Percentiles rank a stretch among this genome's conserved stretches.
Evolutionary conservation across 768 basidiomycete species (phyloP).

Genomic region (Trametes punicea): DNA sequence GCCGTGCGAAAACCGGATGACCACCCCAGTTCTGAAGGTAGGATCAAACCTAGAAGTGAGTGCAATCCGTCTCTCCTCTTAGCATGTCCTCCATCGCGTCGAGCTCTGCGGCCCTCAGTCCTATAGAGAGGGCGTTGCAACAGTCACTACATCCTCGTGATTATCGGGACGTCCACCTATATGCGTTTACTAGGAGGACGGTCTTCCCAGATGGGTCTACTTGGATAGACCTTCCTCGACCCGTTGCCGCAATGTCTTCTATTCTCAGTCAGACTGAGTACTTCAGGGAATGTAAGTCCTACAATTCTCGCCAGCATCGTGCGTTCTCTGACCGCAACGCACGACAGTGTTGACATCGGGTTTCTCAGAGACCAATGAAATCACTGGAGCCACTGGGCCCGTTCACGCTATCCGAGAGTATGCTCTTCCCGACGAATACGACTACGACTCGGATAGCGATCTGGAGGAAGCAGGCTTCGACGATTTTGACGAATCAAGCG

Average conservation of each 20-base stretch:
- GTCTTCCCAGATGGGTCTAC: not conserved
- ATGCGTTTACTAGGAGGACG: conserved; percentile 1
- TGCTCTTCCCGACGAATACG: conserved; percentile 15
- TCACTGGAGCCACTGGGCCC: not conserved
- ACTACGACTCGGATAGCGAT: conserved; percentile 25
- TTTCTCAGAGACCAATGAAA: conserved; percentile 8
- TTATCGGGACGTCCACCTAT: not conserved
- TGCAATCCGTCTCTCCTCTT: no score
- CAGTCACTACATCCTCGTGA: not conserved
- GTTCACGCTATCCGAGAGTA: not conserved
- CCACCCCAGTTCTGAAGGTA: not conserved
- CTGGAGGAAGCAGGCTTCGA: conserved; percentile 9
- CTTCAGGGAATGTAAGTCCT: not conserved
- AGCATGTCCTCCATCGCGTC: not conserved
- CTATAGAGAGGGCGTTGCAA: not conserved
- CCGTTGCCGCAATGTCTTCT: not conserved
- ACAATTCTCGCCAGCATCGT: no score
- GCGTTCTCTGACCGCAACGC: no score
- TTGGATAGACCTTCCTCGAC: not conserved
- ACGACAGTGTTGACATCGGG: conserved; percentile 15
- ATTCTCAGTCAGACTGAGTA: not conserved
- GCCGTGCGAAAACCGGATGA: not conserved
- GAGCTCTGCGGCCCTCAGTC: not conserved
- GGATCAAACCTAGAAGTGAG: no score
- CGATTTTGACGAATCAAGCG: conserved; percentile 9